These are phyloP conservation scores for Pulveroboletus sp. DNA, from an alignment of 768 basidiomycete genomes.

Conservation along the genomic window DNA sequence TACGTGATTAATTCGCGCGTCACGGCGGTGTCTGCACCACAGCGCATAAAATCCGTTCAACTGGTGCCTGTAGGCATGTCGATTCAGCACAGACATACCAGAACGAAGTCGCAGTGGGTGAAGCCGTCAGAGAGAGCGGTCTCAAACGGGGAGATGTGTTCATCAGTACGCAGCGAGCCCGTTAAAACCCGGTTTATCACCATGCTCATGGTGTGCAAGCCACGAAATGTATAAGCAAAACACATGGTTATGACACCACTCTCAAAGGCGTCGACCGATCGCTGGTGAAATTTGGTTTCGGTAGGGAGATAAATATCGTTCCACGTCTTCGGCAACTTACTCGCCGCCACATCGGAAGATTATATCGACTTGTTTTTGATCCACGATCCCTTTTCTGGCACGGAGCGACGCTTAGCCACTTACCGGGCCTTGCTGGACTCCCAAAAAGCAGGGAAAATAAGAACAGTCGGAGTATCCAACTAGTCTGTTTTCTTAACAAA, in stretches of 20 bases:
- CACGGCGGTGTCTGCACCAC: neutral
- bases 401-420: conserved; percentile 59
- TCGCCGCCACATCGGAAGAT: conserved; percentile 30
- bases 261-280: conserved; percentile 57
- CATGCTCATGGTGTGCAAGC: conserved; percentile 38
- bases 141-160: conserved; percentile 59
- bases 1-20: conserved; percentile 16
- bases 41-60: conserved; percentile 1
- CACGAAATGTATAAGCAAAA: conserved; percentile 56
- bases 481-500: conserved; percentile 47
- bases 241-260: conserved; percentile 62
- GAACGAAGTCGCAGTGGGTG: conserved; percentile 61
- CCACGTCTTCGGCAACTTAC: conserved; percentile 11
- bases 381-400: conserved; percentile 66
- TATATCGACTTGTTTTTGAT: conserved; percentile 77
- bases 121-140: conserved; percentile 54
- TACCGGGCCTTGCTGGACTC: conserved; percentile 67
- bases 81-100: conserved; percentile 70
- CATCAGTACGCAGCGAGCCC: conserved; percentile 49
- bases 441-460: conserved; percentile 61
- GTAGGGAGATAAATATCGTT: conserved; percentile 34
- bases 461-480: conserved; percentile 78
- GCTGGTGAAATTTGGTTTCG: conserved; percentile 53
- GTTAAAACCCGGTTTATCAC: neutral
- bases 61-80: conserved; percentile 47